Conservation (phyloP, 768 basidiomycete species). For the Suillus weaverae region DNA sequence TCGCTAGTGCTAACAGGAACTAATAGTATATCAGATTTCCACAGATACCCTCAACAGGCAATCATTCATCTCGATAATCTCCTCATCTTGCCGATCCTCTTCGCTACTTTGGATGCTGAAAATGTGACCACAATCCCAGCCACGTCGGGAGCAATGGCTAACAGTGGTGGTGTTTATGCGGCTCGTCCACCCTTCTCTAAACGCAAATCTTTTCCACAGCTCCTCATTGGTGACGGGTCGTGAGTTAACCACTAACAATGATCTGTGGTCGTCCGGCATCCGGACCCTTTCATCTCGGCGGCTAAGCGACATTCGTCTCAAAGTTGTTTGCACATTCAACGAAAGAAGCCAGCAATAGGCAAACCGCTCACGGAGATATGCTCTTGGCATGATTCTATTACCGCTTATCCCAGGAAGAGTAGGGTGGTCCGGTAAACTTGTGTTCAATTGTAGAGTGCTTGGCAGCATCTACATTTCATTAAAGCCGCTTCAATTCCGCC, state of each 20-base stretch:
- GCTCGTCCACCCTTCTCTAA: constrained; percentile 7
- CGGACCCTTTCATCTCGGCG: background rate
- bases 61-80: background rate
- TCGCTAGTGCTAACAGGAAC: background rate
- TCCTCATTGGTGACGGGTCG: background rate
- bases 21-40: background rate
- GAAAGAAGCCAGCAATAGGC: background rate
- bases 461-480: constrained; percentile 11
- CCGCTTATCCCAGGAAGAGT: constrained; percentile 1
- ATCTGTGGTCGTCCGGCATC: background rate
- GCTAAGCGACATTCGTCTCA: background rate
- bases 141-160: background rate
- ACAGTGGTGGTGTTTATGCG: constrained; percentile 28
- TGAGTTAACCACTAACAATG: background rate
- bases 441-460: constrained; percentile 13
- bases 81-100: constrained; percentile 9
- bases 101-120: background rate
- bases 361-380: background rate
- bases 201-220: constrained; percentile 5
- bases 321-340: background rate
- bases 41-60: constrained; percentile 1
- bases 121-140: background rate
- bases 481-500: constrained; percentile 26
- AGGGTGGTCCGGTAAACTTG: background rate
- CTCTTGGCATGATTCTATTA: constrained; percentile 8